These are phyloP conservation scores for Leptosphaerulina australis DNA, from an alignment of 2,329 filamentous ascomycete species.

Conservation along the genomic window DNA sequence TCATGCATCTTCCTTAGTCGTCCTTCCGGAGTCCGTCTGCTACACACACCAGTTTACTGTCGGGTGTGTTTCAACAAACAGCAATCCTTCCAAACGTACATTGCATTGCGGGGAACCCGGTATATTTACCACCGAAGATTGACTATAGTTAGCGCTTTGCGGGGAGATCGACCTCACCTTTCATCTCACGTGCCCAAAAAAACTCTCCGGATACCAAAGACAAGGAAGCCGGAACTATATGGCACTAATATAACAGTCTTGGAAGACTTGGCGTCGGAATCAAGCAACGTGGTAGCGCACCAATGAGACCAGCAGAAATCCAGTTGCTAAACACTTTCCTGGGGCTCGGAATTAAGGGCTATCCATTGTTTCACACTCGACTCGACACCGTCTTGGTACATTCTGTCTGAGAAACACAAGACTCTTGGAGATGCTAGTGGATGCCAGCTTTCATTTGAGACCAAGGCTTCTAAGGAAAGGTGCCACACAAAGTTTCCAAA, in stretches of 20 bases:
- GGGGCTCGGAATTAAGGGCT: constrained; percentile 8
- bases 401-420: neutral
- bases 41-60: neutral
- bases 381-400: constrained; percentile 3
- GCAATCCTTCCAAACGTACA: neutral
- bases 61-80: neutral
- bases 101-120: constrained; percentile 3
- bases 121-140: constrained; percentile 6
- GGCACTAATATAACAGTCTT: constrained; percentile 12
- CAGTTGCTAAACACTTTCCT: neutral
- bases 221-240: constrained; percentile 1
- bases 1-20: no score
- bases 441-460: neutral
- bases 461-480: constrained; percentile 14
- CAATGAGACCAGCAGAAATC: constrained; percentile 5
- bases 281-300: constrained; percentile 12
- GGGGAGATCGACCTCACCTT: constrained; percentile 14
- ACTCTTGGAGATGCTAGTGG: neutral
- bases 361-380: constrained; percentile 10
- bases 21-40: no score
- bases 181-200: neutral
- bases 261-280: constrained; percentile 13
- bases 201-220: neutral
- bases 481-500: constrained; percentile 1
- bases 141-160: neutral